Base-by-base conservation (phyloP, 2,329 filamentous ascomycete species). In the Phialemonium atrogriseum region DNA sequence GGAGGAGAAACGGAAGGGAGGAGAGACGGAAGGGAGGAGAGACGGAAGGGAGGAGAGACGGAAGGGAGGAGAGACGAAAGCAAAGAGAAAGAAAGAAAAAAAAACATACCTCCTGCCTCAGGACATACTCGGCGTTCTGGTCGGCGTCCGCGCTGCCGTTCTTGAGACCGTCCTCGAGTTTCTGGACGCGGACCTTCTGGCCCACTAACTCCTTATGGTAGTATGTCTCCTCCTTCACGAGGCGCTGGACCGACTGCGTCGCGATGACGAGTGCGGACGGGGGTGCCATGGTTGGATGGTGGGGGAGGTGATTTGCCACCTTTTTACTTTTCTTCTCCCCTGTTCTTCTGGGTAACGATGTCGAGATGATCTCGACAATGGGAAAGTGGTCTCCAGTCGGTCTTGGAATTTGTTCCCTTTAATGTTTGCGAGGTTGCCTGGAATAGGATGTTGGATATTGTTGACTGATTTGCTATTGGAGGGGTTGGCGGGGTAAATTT, bases 181-280 rank as follows among this genome's bases (percentile, higher is more conserved):
- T 75, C 54, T 72, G 62, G 42, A 93, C 72, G 35, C 82, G 75
- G 39, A 72, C 70, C 46, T 84, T 70, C 54, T 96, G 88, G 42
- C 80, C 68, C 41, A 72, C 65, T 13, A 88, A 71, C 58, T 98
- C 91, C 52, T 82, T 82, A 66, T 88, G 82, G 63, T 98, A 96
- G 48, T 80, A 89, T 23, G 73, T 67, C 58, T 95, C 85, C 59
- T 98, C 91, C 59, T 94, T 95, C 44, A 94, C 75, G 28, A 96
- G 74, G 37, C 91, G 85, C 47, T 73, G 68, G 44, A 96, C 76
- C 13, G 85, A 77, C 39, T 80, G 75, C 15, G 84, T 91, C 26
- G 82, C 78, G 52, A 95, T 91, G 48, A 75, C 60, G 54, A 95
- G 76, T 45, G 79, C 72, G 1, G 80, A 78, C 26, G 84, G 83